phyloP scores from a whole-genome alignment of 2,329 filamentous ascomycete genomes.

The Periglandula ipomoeae region DNA sequence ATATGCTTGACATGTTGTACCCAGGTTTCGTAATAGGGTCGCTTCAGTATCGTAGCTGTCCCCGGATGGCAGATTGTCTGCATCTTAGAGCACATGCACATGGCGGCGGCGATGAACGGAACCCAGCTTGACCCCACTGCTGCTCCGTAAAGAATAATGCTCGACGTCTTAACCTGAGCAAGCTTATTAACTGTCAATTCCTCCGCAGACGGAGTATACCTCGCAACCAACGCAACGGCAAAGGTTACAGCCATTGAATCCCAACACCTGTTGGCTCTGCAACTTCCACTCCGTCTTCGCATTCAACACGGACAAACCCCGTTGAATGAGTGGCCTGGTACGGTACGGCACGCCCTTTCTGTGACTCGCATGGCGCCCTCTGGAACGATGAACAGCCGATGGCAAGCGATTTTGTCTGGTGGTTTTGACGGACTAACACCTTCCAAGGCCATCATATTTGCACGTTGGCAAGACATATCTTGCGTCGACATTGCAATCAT shows the following conservation, averaged over 20 bases:
- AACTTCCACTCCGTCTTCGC: neutral
- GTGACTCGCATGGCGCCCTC: neutral
- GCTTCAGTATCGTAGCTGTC: too few species aligned
- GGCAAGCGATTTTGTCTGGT: neutral
- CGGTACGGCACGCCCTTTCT: neutral
- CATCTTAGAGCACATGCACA: too few species aligned
- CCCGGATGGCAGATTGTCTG: too few species aligned
- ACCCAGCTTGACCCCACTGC: too few species aligned
- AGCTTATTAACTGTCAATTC: neutral
- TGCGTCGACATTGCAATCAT: neutral
- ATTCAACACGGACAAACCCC: neutral
- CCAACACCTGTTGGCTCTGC: neutral
- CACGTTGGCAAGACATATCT: neutral
- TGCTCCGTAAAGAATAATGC: too few species aligned
- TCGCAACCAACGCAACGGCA: too few species aligned
- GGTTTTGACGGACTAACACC: neutral
- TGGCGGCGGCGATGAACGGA: too few species aligned
- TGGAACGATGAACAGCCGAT: too few species aligned
- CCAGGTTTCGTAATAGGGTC: too few species aligned
- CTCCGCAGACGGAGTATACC: neutral
- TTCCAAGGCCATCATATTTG: too few species aligned
- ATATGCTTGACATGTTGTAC: too few species aligned
- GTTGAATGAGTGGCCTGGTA: neutral
- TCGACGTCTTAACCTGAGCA: too few species aligned
- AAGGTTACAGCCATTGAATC: neutral